A percentile compares a stretch with the other conserved stretches of the same genome.
These are phyloP conservation scores for Rhizoctonia solani DNA, from an alignment of 1,284 basidiomycete genomes.

Conservation along the genomic window DNA sequence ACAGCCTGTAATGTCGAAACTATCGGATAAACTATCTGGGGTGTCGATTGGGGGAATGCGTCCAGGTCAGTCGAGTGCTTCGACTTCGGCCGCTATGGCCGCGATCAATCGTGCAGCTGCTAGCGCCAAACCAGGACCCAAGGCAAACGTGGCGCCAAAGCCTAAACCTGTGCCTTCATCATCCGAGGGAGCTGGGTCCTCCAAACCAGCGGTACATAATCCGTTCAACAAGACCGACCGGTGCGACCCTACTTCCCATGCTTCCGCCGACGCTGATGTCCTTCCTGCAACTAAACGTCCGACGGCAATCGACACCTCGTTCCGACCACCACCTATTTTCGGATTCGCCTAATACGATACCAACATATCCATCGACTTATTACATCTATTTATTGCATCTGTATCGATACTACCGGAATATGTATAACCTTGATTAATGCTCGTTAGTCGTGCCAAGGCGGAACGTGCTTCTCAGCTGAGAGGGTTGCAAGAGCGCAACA, in stretches of 20 bases:
- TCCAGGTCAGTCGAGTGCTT: slow-evolving; percentile 42
- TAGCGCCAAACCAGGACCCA: slow-evolving; percentile 3
- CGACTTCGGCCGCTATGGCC: slow-evolving; percentile 49
- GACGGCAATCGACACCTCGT: slow-evolving; percentile 44
- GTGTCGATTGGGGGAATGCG: slow-evolving; percentile 45
- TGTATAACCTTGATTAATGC: slow-evolving; percentile 4
- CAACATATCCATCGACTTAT: neutral
- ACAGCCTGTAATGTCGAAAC: slow-evolving; percentile 35
- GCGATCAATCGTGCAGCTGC: slow-evolving; percentile 50
- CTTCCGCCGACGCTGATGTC: slow-evolving; percentile 31
- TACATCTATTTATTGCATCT: neutral
- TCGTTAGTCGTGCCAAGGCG: slow-evolving; percentile 64
- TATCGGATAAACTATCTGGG: slow-evolving; percentile 36
- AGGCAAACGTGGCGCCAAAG: slow-evolving; percentile 29
- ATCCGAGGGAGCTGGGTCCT: slow-evolving; percentile 35
- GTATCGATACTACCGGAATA: slow-evolving; percentile 37
- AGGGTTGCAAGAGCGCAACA: slow-evolving; percentile 68
- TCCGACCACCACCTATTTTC: slow-evolving; percentile 63
- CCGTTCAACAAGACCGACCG: slow-evolving; percentile 70
- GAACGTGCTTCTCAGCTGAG: slow-evolving; percentile 67
- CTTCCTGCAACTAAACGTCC: slow-evolving; percentile 39
- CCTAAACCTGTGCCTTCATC: slow-evolving; percentile 22
- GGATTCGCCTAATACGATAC: slow-evolving; percentile 55
- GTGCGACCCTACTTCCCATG: slow-evolving; percentile 54
- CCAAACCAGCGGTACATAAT: slow-evolving; percentile 44